Evolutionary conservation across 768 basidiomycete genomes (phyloP), one percentile per base, ranked within the genome.

Genomic region (Podaxis rugospora): DNA sequence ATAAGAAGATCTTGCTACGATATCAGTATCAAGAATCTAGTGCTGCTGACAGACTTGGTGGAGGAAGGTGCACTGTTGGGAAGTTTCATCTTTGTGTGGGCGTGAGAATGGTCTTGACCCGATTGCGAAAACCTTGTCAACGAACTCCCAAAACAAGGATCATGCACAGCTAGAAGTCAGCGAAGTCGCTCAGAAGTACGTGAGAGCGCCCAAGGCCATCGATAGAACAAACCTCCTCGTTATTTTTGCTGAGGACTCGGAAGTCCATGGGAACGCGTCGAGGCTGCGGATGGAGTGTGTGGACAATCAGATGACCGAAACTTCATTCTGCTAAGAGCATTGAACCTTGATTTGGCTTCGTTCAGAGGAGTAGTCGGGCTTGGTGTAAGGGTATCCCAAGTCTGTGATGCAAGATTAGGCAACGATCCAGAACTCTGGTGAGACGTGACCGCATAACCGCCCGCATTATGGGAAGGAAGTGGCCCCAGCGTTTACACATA

Each of bases 71-170:
- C 5, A 25, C 25, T 14, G 10, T 44, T 14, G 39, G 40, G 52
- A 18, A 36, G 21, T 36, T 54, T 46, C 59, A 60, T 54, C 27
- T 46, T 60, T 44, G 59, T 60, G 59, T 60, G 59, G 59, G 59
- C 53, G 59, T 60, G 59, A 53, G 59, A 60, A 60, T 13, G 16
- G 36, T n/a, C 16, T 36, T 49, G 36, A 25, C 35, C 21, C 23
- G 28, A 44, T 36, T 46, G 28, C 32, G 35, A 50, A 50, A 32
- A 32, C 32, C 16, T 44, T 49, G 46, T 49, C 46, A 50, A 37
- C 32, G 21, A 47, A 5, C 11, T 44, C 42, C 51, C 37, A 32
- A 32, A 16, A 44, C n/a, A 47, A 18, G 23, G 6, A 35, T 16
- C 39, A 35, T 52, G 58, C 13, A 46, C 44, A 35, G 50, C 51